phyloP scores from a whole-genome alignment of 192 early-diverging fungal genomes.

The Backusella luteola region DNA sequence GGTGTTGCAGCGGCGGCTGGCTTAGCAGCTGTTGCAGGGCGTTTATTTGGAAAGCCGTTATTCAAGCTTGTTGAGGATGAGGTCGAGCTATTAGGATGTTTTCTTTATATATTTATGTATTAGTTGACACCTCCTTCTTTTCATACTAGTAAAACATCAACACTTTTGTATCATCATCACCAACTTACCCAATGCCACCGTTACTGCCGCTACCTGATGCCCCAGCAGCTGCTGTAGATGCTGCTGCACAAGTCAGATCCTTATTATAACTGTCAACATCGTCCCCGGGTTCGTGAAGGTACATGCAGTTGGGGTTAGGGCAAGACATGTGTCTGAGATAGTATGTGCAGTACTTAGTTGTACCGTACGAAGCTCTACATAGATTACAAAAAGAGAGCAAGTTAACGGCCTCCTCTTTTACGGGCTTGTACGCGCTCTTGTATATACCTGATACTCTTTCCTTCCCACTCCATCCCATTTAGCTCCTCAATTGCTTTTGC shows the following conservation, averaged over 20 bases:
- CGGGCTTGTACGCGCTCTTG: not conserved
- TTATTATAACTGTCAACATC: constrained; percentile 92
- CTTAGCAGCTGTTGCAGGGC: not conserved
- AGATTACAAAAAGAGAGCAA: not conserved
- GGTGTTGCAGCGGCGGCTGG: not conserved
- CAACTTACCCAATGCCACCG: constrained; percentile 16
- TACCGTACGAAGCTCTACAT: constrained; percentile 88
- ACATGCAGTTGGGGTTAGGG: constrained; percentile 94
- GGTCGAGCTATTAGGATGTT: constrained; percentile 10
- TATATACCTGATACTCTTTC: constrained; percentile 72
- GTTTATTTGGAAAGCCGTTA: not conserved
- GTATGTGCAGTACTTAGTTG: constrained; percentile 98
- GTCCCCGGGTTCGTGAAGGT: constrained; percentile 90
- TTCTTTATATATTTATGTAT: not conserved
- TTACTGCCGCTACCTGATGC: not conserved
- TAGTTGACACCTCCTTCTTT: not conserved
- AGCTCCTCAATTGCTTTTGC: constrained; percentile 90
- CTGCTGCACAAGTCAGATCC: constrained; percentile 48
- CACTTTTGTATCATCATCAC: not conserved
- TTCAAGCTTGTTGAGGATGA: not conserved
- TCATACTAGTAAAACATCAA: not conserved
- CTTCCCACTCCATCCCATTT: constrained; percentile 87
- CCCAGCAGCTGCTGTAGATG: not conserved
- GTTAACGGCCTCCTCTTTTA: not conserved
- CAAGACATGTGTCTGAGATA: constrained; percentile 90